Evolutionary conservation across 2,329 filamentous ascomycete species (phyloP).

Genomic region (Boeremia exigua): DNA sequence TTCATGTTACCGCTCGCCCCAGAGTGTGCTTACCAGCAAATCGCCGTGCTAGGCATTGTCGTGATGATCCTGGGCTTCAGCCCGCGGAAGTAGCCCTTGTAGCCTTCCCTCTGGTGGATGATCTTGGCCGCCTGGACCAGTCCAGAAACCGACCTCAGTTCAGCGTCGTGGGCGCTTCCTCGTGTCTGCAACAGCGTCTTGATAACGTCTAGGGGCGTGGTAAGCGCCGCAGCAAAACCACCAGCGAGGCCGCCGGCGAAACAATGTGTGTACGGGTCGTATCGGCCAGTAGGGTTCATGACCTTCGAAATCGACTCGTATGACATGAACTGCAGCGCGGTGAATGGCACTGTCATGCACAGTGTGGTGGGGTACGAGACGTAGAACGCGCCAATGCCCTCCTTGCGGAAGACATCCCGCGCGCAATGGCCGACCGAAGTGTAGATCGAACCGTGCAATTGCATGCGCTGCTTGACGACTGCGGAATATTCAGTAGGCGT

Average conservation of each 20-base stretch:
- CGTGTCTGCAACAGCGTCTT: slow-evolving; percentile 97
- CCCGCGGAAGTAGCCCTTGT: slow-evolving; percentile 89
- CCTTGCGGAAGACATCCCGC: slow-evolving; percentile 81
- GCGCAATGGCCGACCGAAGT: slow-evolving; percentile 87
- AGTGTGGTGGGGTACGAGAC: slow-evolving; percentile 97
- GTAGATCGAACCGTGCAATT: slow-evolving; percentile 94
- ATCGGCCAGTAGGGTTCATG: slow-evolving; percentile 84
- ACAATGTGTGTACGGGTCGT: slow-evolving; percentile 94
- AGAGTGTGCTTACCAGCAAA: slow-evolving; percentile 77
- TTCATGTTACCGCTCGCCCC: background rate
- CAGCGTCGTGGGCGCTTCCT: slow-evolving; percentile 79
- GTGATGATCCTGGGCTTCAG: slow-evolving; percentile 90
- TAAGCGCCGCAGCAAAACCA: slow-evolving; percentile 90
- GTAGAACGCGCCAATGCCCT: slow-evolving; percentile 93
- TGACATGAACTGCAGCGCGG: slow-evolving; percentile 93
- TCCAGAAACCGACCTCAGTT: slow-evolving; percentile 84
- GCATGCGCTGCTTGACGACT: slow-evolving; percentile 99
- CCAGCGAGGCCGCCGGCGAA: slow-evolving; percentile 90
- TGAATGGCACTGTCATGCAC: slow-evolving; percentile 98
- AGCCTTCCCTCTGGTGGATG: slow-evolving; percentile 82
- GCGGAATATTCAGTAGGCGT: slow-evolving; percentile 26
- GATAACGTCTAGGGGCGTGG: slow-evolving; percentile 96
- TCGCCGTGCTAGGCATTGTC: slow-evolving; percentile 98
- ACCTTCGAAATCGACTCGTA: slow-evolving; percentile 96
- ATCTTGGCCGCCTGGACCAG: slow-evolving; percentile 80